Evolutionary conservation across 805 yeast species (phyloP), one percentile per base, ranked within the genome.

Genomic region (Tetrapisispora pingtungensis): DNA sequence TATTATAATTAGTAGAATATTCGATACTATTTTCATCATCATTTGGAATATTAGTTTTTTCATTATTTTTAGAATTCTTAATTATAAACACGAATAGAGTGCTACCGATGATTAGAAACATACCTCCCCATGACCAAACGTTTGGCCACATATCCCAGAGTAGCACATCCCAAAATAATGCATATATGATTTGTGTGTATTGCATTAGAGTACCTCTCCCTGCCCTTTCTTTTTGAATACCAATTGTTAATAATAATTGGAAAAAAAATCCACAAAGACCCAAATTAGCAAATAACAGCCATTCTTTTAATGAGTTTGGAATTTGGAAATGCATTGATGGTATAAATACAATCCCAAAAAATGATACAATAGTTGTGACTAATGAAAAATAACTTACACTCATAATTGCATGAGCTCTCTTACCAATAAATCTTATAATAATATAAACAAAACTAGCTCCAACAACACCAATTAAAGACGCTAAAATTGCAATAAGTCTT

Each of bases 191-290:
- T 54, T 80, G 84, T 1, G 86, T 70, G 60, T 88, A 88, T 3
- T 74, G 67, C 78, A 85, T 80, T 49, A 84, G 71, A 17, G 87
- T 70, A 0, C 87, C 84, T 45, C 83, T 71, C 4, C 85, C 77
- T 0, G 95, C 93, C 36, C 69, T 66, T 49, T 84, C 95, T 43
- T 86, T 68, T 59, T 85, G 95, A 40, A 87, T 73, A 0, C 95
- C 96, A 5, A 84, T 78, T 0, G 96, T 84, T 39, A 83, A 63
- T 33, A 81, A 66, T 54, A 78, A 81, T 59, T 88, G 96, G 80
- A 81, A 83, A 46, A 78, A 63, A 62, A 87, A 88, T 0, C 96
- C 96, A 42, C 84, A 72, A 2, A 81, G 47, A 2, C 95, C 95
- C 46, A 85, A 70, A n/a, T 72, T 57, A 1, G 65, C 45, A 50